These are phyloP conservation scores for Arachnomyces sp. DNA, from an alignment of 2,329 filamentous ascomycete genomes.

Conservation along the genomic window DNA sequence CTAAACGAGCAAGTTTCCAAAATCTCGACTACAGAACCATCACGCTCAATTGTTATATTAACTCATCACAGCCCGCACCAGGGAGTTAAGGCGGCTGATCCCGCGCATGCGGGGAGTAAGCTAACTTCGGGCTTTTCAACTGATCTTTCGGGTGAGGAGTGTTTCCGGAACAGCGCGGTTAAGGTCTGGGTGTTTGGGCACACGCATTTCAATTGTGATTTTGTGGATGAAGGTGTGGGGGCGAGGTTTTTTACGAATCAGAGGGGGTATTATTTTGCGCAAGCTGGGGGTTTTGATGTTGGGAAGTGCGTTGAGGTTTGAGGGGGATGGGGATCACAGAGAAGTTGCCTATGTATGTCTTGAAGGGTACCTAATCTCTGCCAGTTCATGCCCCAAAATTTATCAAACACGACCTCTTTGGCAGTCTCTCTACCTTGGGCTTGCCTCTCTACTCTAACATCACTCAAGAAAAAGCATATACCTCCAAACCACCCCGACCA, in stretches of 20 bases:
- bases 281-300: slow-evolving; percentile 27
- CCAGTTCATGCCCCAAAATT: too few relatives aligned
- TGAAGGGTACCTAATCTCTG: too few relatives aligned
- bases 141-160: slow-evolving; percentile 30
- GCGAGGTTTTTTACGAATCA: slow-evolving; percentile 35
- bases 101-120: slow-evolving; percentile 23
- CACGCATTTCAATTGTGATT: slow-evolving; percentile 41
- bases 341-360: too few relatives aligned
- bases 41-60: slow-evolving; percentile 30
- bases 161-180: slow-evolving; percentile 32
- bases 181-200: slow-evolving; percentile 43
- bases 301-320: slow-evolving; percentile 17
- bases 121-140: slow-evolving; percentile 35
- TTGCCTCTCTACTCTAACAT: too few relatives aligned
- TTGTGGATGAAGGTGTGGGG: slow-evolving; percentile 20
- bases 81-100: slow-evolving; percentile 22
- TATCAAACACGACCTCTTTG: too few relatives aligned
- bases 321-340: too few relatives aligned
- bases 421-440: too few relatives aligned
- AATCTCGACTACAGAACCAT: slow-evolving; percentile 22
- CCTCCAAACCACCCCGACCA: too few relatives aligned
- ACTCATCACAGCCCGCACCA: slow-evolving; percentile 31
- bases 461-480: too few relatives aligned
- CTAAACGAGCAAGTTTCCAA: slow-evolving; percentile 30
- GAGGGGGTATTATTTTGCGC: slow-evolving; percentile 34